phyloP scores from a whole-genome alignment of 352 stramenopile genomes.

The Globisporangium spinosum region DNA sequence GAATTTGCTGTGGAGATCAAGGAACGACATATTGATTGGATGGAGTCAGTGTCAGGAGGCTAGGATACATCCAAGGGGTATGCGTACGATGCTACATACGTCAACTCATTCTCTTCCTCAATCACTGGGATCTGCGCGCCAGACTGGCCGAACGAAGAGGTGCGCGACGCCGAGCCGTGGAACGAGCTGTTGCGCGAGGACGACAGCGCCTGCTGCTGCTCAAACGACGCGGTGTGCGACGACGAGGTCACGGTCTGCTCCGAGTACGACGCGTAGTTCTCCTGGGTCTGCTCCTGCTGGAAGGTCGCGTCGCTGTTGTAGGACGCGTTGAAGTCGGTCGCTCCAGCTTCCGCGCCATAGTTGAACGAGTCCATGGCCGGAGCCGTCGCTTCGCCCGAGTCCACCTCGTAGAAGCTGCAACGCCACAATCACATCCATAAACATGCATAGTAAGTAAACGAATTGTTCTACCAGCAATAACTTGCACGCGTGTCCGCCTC shows the following conservation, averaged over 20 bases:
- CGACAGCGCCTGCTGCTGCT: slow-evolving; percentile 16
- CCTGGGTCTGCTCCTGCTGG: slow-evolving; percentile 18
- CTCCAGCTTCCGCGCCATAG: slow-evolving; percentile 13
- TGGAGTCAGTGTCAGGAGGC: background rate
- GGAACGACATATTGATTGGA: background rate
- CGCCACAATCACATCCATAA: background rate
- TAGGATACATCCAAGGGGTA: background rate
- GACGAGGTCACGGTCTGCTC: slow-evolving; percentile 11
- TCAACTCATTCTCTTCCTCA: slow-evolving; percentile 72
- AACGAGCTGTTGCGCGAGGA: slow-evolving; percentile 26
- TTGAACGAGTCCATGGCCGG: slow-evolving; percentile 12
- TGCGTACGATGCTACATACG: slow-evolving; percentile 33
- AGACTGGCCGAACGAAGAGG: slow-evolving; percentile 19
- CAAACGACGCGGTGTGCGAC: slow-evolving; percentile 18
- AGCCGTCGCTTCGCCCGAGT: slow-evolving; percentile 28
- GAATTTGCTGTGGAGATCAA: slow-evolving; percentile 45
- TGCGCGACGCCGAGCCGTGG: slow-evolving; percentile 15
- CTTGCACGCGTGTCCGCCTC: too few species aligned
- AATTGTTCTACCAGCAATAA: too few species aligned
- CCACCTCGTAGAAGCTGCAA: slow-evolving; percentile 65
- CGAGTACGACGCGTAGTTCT: slow-evolving; percentile 22
- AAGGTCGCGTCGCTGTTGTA: slow-evolving; percentile 11
- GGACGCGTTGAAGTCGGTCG: slow-evolving; percentile 24
- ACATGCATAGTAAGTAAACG: too few species aligned
- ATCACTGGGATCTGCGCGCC: slow-evolving; percentile 35